A percentile compares a stretch with the other conserved stretches of the same genome.
Evolutionary conservation across 768 basidiomycete species (phyloP).

Genomic region (Leccinum incarnatum): DNA sequence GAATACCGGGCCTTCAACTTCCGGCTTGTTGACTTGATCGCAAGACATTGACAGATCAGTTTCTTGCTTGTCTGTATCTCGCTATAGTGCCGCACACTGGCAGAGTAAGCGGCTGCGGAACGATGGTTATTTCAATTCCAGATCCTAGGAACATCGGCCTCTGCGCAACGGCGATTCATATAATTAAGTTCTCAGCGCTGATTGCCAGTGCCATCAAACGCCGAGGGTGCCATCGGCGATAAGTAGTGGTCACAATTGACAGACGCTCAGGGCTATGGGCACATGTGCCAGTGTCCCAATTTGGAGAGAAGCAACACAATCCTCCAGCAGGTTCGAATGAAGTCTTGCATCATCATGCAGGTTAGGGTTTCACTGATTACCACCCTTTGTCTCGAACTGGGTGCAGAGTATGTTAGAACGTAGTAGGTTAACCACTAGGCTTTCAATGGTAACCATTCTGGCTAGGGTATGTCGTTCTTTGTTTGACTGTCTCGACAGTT

Average conservation of each 20-base stretch:
- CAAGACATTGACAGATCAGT: background rate
- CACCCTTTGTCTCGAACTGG: background rate
- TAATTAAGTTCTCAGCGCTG: background rate
- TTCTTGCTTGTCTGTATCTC: no score
- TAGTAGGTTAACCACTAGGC: background rate
- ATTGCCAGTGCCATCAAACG: background rate
- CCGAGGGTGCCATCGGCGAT: background rate
- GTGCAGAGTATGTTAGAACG: background rate
- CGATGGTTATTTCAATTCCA: background rate
- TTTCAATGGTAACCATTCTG: background rate
- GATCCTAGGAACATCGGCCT: background rate
- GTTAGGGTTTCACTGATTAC: background rate
- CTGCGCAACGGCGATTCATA: background rate
- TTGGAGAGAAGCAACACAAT: background rate
- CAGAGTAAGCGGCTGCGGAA: background rate
- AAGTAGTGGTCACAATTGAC: background rate
- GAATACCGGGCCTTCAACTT: background rate
- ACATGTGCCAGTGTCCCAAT: background rate
- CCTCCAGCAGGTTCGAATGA: background rate
- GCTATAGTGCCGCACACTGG: background rate
- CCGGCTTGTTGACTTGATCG: background rate
- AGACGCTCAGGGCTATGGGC: background rate
- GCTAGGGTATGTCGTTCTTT: background rate
- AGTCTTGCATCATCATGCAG: background rate
- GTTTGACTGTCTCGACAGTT: background rate